Conservation (phyloP, 768 basidiomycete genomes). For the Pulveroboletus sp. region DNA sequence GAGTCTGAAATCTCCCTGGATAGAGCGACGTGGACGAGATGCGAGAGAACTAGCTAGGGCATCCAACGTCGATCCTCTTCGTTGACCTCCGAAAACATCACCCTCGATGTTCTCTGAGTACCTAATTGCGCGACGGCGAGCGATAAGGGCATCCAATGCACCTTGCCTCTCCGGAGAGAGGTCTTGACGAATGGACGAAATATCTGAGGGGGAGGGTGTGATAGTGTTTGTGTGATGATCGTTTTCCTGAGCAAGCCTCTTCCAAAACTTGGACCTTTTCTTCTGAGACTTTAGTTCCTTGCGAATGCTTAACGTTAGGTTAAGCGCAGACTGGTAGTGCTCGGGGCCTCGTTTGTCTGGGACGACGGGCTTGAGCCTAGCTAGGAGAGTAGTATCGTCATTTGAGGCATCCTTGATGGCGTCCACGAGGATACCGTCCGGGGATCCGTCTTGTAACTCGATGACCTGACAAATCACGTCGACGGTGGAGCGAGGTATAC, state of each 20-base stretch:
- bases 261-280: slow-evolving; percentile 45
- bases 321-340: slow-evolving; percentile 43
- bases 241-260: slow-evolving; percentile 36
- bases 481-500: slow-evolving; percentile 22
- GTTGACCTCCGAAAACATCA: slow-evolving; percentile 24
- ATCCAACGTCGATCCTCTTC: slow-evolving; percentile 14
- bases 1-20: slow-evolving; percentile 8
- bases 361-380: slow-evolving; percentile 35
- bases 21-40: slow-evolving; percentile 21
- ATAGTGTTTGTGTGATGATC: slow-evolving; percentile 13
- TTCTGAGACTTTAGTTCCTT: slow-evolving; percentile 40
- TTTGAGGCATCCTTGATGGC: slow-evolving; percentile 41
- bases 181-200: slow-evolving; percentile 25
- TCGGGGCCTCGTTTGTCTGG: slow-evolving; percentile 35
- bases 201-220: slow-evolving; percentile 30
- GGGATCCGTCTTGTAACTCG: slow-evolving; percentile 26
- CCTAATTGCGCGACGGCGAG: slow-evolving; percentile 20
- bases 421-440: slow-evolving; percentile 40
- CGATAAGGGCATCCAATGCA: slow-evolving; percentile 38
- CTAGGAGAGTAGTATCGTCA: slow-evolving; percentile 38
- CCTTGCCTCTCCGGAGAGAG: slow-evolving; percentile 23
- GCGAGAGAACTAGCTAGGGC: slow-evolving; percentile 18
- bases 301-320: slow-evolving; percentile 41
- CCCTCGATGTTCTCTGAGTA: slow-evolving; percentile 8
- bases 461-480: slow-evolving; percentile 20